A percentile compares a stretch with the other conserved stretches of the same genome.
Conservation (phyloP, 164 flowering plant species). For the Sedum album region DNA sequence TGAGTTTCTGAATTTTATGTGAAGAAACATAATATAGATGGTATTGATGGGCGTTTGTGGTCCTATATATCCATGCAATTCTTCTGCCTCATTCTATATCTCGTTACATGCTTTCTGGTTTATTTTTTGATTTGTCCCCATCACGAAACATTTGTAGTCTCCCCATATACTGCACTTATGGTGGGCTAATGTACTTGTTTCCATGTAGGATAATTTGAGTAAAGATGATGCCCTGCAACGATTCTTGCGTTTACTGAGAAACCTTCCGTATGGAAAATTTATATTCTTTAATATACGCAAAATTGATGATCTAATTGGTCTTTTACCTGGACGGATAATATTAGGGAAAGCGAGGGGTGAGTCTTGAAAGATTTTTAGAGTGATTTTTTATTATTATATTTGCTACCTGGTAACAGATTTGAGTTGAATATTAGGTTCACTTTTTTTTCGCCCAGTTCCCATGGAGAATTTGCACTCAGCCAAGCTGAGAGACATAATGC, state of each 20-base stretch:
- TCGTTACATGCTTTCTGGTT: background rate
- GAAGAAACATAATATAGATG: too few relatives aligned
- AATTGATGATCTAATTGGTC: slow-evolving; percentile 99
- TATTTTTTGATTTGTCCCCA: background rate
- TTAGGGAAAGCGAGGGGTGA: slow-evolving; percentile 97
- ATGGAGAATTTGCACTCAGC: slow-evolving; percentile 98
- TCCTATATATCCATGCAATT: background rate
- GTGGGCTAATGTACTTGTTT: slow-evolving; percentile 1
- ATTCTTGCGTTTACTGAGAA: slow-evolving; percentile 69
- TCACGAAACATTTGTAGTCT: background rate
- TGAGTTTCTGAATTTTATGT: background rate
- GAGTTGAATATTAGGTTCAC: slow-evolving; percentile 54
- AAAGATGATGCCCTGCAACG: slow-evolving; percentile 97
- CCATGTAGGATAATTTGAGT: slow-evolving; percentile 59
- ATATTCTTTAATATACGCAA: slow-evolving; percentile 91
- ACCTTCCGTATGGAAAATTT: slow-evolving; percentile 92
- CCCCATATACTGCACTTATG: background rate
- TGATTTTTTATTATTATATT: background rate
- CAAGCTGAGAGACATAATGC: slow-evolving; percentile 98
- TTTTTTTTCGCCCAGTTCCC: slow-evolving; percentile 99
- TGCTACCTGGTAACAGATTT: background rate
- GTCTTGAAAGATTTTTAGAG: slow-evolving; percentile 13
- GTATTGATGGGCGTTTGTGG: background rate
- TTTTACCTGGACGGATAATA: slow-evolving; percentile 86
- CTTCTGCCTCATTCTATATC: background rate